phyloP scores from a whole-genome alignment of 768 basidiomycete species.

The Mycena galericulata region DNA sequence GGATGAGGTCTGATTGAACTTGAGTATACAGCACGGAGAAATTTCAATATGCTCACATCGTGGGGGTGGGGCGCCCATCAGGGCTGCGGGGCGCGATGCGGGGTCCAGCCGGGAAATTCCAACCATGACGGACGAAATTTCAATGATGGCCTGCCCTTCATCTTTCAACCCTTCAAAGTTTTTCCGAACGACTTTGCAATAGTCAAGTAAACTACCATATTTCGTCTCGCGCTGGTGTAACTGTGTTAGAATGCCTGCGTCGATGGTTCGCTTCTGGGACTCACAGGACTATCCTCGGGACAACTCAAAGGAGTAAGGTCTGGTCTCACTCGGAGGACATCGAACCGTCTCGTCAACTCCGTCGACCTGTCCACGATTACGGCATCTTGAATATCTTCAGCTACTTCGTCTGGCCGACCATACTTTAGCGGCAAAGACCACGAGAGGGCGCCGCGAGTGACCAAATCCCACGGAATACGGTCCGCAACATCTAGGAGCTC shows the following conservation, averaged over 20 bases:
- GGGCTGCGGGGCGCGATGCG: constrained; percentile 52
- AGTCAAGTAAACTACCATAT: constrained; percentile 74
- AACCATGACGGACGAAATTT: constrained; percentile 67
- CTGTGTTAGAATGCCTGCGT: constrained; percentile 10
- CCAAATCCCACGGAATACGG: constrained; percentile 73
- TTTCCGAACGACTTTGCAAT: constrained; percentile 71
- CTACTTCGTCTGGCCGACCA: constrained; percentile 49
- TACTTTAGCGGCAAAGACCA: constrained; percentile 64
- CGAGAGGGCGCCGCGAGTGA: constrained; percentile 62
- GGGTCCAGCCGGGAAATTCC: constrained; percentile 73
- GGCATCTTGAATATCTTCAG: constrained; percentile 66
- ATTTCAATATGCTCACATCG: constrained; percentile 65
- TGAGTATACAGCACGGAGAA: background rate
- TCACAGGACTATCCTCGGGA: constrained; percentile 71
- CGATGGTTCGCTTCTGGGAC: constrained; percentile 41
- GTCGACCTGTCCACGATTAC: constrained; percentile 81
- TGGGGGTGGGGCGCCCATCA: constrained; percentile 52
- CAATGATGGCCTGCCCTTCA: constrained; percentile 77
- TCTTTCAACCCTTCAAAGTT: constrained; percentile 72
- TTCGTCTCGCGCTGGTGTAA: constrained; percentile 66
- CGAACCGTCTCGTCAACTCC: constrained; percentile 82
- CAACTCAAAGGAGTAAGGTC: constrained; percentile 84
- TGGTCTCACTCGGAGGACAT: constrained; percentile 62
- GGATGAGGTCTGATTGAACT: constrained; percentile 73
- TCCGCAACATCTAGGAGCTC: constrained; percentile 43